Evolutionary conservation across 2,329 filamentous ascomycete genomes (phyloP).

Genomic region (Epichloe coenophiala): DNA sequence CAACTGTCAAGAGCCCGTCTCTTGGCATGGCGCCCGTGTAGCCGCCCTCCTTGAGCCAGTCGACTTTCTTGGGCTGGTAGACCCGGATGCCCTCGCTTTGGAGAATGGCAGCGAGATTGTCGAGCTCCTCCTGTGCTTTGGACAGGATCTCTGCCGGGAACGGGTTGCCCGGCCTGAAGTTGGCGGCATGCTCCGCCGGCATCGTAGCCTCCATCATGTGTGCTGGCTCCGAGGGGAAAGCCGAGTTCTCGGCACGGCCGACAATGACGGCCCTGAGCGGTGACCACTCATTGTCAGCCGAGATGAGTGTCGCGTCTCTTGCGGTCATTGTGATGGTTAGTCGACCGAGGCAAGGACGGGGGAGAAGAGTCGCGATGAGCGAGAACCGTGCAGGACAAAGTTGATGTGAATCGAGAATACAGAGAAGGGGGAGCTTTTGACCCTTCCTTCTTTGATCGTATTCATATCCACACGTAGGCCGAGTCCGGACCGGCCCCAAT

Average conservation of each 20-base stretch:
- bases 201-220: conserved; percentile 12
- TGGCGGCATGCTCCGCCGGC: background rate
- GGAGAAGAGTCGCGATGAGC: background rate
- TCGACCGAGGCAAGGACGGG: background rate
- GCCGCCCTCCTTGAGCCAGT: conserved; percentile 13
- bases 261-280: conserved; percentile 14
- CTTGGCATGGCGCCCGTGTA: conserved; percentile 22
- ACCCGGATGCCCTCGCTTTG: conserved; percentile 10
- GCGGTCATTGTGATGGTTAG: background rate
- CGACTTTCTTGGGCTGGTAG: conserved; percentile 10
- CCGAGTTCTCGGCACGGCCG: conserved; percentile 13
- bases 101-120: conserved; percentile 11
- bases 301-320: background rate
- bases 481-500: too few species aligned
- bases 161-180: conserved; percentile 9
- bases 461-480: too few species aligned
- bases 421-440: too few species aligned
- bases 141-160: conserved; percentile 11
- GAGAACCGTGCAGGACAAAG: too few species aligned
- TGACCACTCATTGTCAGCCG: conserved; percentile 14
- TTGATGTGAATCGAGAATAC: too few species aligned
- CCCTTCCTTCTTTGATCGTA: too few species aligned
- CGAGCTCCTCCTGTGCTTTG: conserved; percentile 12
- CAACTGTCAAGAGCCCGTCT: conserved; percentile 18
- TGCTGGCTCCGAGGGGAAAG: conserved; percentile 11